Base-by-base conservation (phyloP, 306 rosid species). In the Dalbergia cultrata region DNA sequence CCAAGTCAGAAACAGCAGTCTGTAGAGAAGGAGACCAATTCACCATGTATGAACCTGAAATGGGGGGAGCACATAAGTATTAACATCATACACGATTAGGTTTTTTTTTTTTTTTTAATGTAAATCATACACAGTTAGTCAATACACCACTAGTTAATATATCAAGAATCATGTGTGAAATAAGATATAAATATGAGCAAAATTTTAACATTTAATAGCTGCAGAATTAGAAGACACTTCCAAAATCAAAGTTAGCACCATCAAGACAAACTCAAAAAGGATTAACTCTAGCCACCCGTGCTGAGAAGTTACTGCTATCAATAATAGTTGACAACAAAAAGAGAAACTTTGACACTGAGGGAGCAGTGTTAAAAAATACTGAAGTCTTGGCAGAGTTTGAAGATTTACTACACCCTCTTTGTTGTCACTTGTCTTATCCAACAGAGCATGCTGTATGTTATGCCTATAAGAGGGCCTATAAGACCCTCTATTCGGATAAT, bases 1-100 rank as follows among this genome's bases (percentile, higher is more conserved):
- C 98, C 93, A 95, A 81, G 86, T 95, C 98, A 44, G 98, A 95
- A 84, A 95, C 97, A 63, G 98, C 98, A 82, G 98, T 95, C 82
- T 95, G 98, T 78, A 95, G 88, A 85, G 78, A 73, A 39, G 98
- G 98, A 85, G 98, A 91, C 98, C 98, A 95, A 84, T 95, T 95
- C 67, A 95, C 98, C 94, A 95, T 90, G 82, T 95, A 95, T 41
- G 98, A 92, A 67, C 97, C 98, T 95, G 76, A 74, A 87, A 58
- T 16, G 43, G 39, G 43, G 39, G 58, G 59, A 68, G 67, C 13
- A 50, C 47, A 60, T 72, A 44, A 33, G 65, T 73, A 67, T 62
- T 44, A 14, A 73, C 6, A 64, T 44, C 62, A 35, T 58, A 82
- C 66, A 71, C 53, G 58, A 50, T 66, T 18, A 37, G 41, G n/a